Conservation (phyloP, 345 rosid genomes). For the Boechera divaricarpa region DNA sequence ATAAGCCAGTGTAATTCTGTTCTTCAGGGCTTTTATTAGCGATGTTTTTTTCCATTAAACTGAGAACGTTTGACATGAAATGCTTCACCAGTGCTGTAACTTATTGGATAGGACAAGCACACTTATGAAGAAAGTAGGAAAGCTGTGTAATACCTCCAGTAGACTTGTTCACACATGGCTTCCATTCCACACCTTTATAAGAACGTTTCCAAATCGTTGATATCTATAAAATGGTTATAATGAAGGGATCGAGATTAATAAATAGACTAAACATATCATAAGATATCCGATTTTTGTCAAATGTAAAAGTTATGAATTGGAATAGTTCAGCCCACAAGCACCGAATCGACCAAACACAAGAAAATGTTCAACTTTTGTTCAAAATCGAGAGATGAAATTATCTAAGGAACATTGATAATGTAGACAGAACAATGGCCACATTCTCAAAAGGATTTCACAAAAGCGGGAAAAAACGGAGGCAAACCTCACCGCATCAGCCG, state of each 20-base stretch:
- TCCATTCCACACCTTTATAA: conserved; percentile 79
- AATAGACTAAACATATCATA: not conserved
- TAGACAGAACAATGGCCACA: not conserved
- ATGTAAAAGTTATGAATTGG: not conserved
- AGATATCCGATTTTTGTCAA: not conserved
- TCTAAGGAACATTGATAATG: not conserved
- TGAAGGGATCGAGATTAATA: no score
- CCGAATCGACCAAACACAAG: not conserved
- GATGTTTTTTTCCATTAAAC: no score
- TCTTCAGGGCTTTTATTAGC: no score
- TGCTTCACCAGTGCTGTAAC: conserved; percentile 2
- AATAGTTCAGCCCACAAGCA: conserved; percentile 12
- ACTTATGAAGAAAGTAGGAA: not conserved
- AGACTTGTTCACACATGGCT: conserved; percentile 71
- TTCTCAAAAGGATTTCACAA: not conserved
- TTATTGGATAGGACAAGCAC: conserved; percentile 19
- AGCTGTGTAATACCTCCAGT: conserved; percentile 61
- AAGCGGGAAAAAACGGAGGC: conserved; percentile 24
- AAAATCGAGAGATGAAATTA: conserved; percentile 18
- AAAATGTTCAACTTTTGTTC: not conserved
- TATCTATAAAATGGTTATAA: conserved; percentile 52
- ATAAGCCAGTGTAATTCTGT: no score
- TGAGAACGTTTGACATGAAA: no score
- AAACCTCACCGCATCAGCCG: conserved; percentile 84
- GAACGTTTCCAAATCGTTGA: conserved; percentile 87